These are phyloP conservation scores for Scheffersomyces insectosa DNA, from an alignment of 1,139 yeast species.

Conservation along the genomic window DNA sequence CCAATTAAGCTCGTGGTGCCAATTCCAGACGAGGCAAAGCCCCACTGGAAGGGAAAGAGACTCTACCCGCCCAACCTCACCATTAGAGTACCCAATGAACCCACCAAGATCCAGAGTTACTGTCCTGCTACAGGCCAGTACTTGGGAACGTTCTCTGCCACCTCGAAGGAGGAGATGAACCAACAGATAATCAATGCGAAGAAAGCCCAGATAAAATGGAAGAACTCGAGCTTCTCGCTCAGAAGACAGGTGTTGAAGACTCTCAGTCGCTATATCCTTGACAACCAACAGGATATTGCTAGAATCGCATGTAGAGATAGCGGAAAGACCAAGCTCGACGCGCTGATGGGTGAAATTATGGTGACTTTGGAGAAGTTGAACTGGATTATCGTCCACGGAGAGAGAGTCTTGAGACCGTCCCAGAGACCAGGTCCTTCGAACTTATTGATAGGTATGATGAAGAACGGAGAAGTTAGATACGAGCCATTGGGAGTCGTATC, in stretches of 20 bases:
- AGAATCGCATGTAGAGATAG: constrained; percentile 94
- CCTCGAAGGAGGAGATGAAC: constrained; percentile 70
- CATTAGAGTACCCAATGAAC: constrained; percentile 56
- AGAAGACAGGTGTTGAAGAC: constrained; percentile 73
- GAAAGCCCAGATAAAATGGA: constrained; percentile 64
- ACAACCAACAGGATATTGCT: constrained; percentile 84
- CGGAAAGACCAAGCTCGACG: constrained; percentile 94
- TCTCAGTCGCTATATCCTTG: constrained; percentile 66
- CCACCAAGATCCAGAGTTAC: constrained; percentile 71
- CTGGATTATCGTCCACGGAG: constrained; percentile 89
- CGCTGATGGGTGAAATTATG: constrained; percentile 92
- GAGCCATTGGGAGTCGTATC: constrained; percentile 91
- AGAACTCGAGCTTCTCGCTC: constrained; percentile 55
- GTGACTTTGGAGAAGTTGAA: constrained; percentile 89
- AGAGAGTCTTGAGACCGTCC: constrained; percentile 65
- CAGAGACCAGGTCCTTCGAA: constrained; percentile 86
- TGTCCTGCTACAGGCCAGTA: constrained; percentile 97
- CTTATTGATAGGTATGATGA: constrained; percentile 66
- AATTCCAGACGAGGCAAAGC: constrained; percentile 80
- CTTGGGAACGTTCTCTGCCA: constrained; percentile 69
- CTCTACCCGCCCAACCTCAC: constrained; percentile 57
- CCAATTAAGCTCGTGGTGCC: constrained; percentile 55
- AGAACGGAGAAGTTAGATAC: constrained; percentile 88
- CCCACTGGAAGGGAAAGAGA: constrained; percentile 91
- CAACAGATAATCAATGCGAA: constrained; percentile 54